Evolutionary conservation across 805 yeast genomes (phyloP), one percentile per base, ranked within the genome.

Genomic region (Zygotorulaspora florentina): DNA sequence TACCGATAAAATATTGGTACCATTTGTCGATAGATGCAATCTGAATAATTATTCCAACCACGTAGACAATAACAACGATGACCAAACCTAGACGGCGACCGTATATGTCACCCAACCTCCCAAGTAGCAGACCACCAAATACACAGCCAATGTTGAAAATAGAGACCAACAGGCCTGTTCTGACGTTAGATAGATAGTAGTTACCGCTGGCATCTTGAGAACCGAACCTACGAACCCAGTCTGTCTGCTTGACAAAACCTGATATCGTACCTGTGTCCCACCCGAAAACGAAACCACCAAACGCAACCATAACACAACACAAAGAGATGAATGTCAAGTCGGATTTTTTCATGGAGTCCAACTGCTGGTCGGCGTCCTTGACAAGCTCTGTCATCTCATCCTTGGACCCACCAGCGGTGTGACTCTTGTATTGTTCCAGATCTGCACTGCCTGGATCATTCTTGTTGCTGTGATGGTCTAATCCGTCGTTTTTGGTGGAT

Each of bases 261-360:
- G 86, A 79, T 62, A 82, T 80, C 55, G 88, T 82, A 72, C 88
- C 89, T 39, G 88, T 83, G 69, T 83, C 89, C 76, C 83, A 83
- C 53, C 89, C 89, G 57, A 81, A 83, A 38, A 82, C 83, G 79
- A 80, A 77, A 41, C 62, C 62, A 54, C 62, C 62, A 45, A 58
- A 58, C 18, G 62, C 59, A 44, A 58, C 57, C 58, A 58, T 53
- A 16, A 56, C 45, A 55, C 61, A 58, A 43, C 57, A 53, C 20
- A 52, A 15, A 15, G 53, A 48, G 23, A 57, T 55, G 42, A 55
- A 55, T 17, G 50, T 30, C 40, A 50, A 51, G 25, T 50, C 58
- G 10, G 48, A 45, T 48, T 43, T 42, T 23, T 37, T 40, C 48
- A 45, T 44, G 18, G 35, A 17, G 3, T 40, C 45, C 17, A 51